These are phyloP conservation scores for Metschnikowia dekortorum DNA, from an alignment of 805 yeast genomes.

Conservation along the genomic window DNA sequence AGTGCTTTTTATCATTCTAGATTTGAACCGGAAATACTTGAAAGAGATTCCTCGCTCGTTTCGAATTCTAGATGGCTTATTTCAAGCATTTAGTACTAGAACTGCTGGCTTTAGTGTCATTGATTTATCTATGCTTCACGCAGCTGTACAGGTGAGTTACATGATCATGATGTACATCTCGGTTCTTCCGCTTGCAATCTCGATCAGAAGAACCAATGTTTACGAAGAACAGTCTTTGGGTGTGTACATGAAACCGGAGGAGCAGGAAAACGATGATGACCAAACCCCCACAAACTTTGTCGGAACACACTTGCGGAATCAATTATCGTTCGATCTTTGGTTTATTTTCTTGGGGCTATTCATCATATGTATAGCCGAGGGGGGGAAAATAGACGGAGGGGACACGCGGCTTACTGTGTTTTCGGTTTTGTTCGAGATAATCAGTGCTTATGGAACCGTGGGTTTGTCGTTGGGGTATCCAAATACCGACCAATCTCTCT, in stretches of 20 bases:
- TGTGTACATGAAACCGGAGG: conserved; percentile 53
- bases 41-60: conserved; percentile 58
- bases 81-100: conserved; percentile 88
- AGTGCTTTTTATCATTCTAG: conserved; percentile 74
- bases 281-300: conserved; percentile 58
- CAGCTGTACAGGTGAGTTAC: conserved; percentile 90
- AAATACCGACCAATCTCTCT: conserved; percentile 58
- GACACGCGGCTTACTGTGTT: conserved; percentile 59
- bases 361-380: conserved; percentile 83
- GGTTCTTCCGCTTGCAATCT: conserved; percentile 91
- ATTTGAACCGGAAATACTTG: conserved; percentile 49
- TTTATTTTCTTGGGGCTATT: conserved; percentile 82
- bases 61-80: conserved; percentile 75
- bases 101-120: conserved; percentile 88
- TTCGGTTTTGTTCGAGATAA: conserved; percentile 75
- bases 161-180: conserved; percentile 98
- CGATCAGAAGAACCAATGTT: conserved; percentile 94
- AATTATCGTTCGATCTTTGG: conserved; percentile 93
- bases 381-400: conserved; percentile 47
- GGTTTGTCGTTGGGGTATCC: conserved; percentile 89
- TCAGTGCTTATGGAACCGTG: conserved; percentile 95
- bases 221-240: conserved; percentile 97
- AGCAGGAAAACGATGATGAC: conserved; percentile 28
- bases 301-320: conserved; percentile 85
- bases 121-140: conserved; percentile 65